Conservation (phyloP, 306 rosid genomes). For the Castanopsis chinensis region DNA sequence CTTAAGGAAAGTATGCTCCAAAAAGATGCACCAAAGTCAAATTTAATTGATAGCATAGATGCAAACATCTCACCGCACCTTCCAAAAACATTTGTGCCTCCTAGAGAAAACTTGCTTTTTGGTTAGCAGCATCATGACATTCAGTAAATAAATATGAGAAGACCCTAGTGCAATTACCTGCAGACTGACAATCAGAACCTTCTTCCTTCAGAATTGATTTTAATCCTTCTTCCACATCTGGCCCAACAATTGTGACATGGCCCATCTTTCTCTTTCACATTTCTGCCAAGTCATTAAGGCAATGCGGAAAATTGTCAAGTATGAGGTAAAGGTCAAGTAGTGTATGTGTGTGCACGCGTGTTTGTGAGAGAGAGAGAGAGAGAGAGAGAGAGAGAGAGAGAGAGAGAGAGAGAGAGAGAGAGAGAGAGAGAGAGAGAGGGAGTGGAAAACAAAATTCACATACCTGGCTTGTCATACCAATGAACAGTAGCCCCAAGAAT, state of each 20-base stretch:
- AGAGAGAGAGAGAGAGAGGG: too few species aligned
- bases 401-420: too few species aligned
- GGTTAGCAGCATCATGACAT: background rate
- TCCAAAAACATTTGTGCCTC: background rate
- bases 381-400: too few species aligned
- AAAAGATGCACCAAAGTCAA: background rate
- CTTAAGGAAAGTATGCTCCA: background rate
- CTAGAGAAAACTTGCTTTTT: background rate
- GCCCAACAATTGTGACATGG: conserved; percentile 81
- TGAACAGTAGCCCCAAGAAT: conserved; percentile 75
- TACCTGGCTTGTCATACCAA: conserved; percentile 97
- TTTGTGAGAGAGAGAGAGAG: background rate
- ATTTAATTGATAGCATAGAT: background rate
- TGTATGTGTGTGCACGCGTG: background rate
- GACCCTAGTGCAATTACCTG: conserved; percentile 28
- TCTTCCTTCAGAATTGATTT: conserved; percentile 40
- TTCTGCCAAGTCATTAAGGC: conserved; percentile 43
- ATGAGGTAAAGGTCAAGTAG: background rate
- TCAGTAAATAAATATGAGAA: background rate
- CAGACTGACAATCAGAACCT: conserved; percentile 35
- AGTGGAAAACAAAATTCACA: conserved; percentile 22
- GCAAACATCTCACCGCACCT: background rate
- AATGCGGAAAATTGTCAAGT: conserved; percentile 11
- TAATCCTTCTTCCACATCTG: conserved; percentile 53
- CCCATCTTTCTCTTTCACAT: conserved; percentile 96